Percentiles rank a stretch among this genome's conserved stretches.
Evolutionary conservation across 768 basidiomycete species (phyloP).

Genomic region (Trametes villosa): DNA sequence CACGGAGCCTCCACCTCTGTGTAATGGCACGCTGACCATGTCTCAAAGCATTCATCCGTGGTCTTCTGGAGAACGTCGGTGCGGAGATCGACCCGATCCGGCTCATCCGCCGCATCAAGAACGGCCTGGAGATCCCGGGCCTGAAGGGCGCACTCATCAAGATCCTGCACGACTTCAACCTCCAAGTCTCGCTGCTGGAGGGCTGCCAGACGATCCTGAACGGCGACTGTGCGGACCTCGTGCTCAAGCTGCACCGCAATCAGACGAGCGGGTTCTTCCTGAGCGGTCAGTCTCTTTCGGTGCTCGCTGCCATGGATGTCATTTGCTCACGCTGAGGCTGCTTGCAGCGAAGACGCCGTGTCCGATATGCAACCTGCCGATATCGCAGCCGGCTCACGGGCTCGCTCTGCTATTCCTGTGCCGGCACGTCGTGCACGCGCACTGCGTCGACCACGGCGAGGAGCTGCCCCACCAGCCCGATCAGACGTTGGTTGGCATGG

Average conservation of each 20-base stretch:
- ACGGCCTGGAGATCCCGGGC: constrained; percentile 95
- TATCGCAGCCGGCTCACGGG: constrained; percentile 61
- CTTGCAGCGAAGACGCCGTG: constrained; percentile 64
- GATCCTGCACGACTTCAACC: constrained; percentile 94
- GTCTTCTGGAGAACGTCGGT: constrained; percentile 93
- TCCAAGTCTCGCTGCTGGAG: constrained; percentile 91
- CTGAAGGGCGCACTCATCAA: constrained; percentile 94
- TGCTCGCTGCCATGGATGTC: not conserved
- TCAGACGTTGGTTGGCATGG: constrained; percentile 50
- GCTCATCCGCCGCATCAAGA: constrained; percentile 91
- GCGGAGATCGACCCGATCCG: constrained; percentile 95
- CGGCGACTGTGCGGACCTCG: constrained; percentile 78
- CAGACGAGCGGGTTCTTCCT: constrained; percentile 84
- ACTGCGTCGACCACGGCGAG: constrained; percentile 71
- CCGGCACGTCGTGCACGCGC: constrained; percentile 84
- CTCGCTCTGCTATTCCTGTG: constrained; percentile 83
- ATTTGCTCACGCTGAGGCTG: not conserved
- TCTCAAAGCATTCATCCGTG: constrained; percentile 84
- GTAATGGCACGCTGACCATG: not conserved
- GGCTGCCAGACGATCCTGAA: constrained; percentile 89
- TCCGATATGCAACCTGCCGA: constrained; percentile 62
- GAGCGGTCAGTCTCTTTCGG: constrained; percentile 55
- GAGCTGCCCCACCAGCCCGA: constrained; percentile 67
- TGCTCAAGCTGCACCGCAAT: constrained; percentile 65
- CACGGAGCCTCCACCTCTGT: not conserved